These are phyloP conservation scores for Falciphora oryzae DNA, from an alignment of 2,329 filamentous ascomycete genomes.

Conservation along the genomic window DNA sequence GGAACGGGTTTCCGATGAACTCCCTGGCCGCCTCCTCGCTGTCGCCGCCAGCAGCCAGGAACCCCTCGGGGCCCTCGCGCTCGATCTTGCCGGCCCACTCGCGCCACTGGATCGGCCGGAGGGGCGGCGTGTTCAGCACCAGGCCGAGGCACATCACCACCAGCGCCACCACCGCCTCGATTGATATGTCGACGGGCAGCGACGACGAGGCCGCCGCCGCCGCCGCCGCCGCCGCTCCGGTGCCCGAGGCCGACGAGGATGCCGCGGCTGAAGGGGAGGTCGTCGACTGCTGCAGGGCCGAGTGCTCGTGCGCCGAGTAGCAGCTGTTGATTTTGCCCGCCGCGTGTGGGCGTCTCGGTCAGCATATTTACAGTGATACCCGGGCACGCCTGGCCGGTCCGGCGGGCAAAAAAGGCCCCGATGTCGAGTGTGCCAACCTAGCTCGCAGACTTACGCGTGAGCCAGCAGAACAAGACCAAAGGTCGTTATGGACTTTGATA, in stretches of 20 bases:
- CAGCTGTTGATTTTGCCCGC: conserved; percentile 52
- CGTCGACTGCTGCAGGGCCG: conserved; percentile 59
- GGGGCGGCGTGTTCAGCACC: conserved; percentile 67
- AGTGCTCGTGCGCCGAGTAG: conserved; percentile 94
- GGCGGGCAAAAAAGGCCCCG: no score
- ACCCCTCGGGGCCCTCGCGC: conserved; percentile 57
- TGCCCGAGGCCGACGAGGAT: conserved; percentile 18
- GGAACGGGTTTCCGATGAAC: conserved; percentile 73
- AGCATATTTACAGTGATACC: background rate
- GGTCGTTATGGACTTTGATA: conserved; percentile 64
- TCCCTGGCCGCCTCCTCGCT: conserved; percentile 60
- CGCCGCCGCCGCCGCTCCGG: conserved; percentile 31
- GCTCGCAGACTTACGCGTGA: conserved; percentile 65
- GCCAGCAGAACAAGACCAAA: conserved; percentile 73
- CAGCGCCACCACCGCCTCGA: conserved; percentile 79
- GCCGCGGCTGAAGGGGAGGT: conserved; percentile 34
- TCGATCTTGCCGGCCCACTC: conserved; percentile 82
- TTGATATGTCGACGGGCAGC: conserved; percentile 78
- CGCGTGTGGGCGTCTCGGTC: background rate
- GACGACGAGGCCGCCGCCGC: conserved; percentile 35
- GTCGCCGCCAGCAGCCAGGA: conserved; percentile 42
- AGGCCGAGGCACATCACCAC: conserved; percentile 78
- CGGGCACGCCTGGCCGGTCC: no score
- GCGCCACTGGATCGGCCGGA: conserved; percentile 81
- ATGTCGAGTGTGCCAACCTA: background rate